phyloP scores from a whole-genome alignment of 345 rosid genomes.

The Leavenworthia alabamica region DNA sequence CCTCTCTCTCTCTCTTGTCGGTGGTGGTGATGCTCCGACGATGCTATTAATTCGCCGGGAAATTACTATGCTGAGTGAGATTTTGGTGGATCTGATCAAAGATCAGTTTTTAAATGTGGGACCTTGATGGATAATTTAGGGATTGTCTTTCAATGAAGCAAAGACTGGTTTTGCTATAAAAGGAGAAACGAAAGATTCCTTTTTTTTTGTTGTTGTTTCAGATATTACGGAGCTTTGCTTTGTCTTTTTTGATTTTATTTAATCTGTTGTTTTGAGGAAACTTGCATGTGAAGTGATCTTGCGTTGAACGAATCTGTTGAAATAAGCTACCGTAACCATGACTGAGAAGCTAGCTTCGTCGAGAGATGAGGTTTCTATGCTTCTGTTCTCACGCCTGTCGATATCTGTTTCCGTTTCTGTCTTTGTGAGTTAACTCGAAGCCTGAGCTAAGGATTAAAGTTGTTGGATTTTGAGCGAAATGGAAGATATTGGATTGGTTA shows the following conservation, averaged over 20 bases:
- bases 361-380: constrained; percentile 8
- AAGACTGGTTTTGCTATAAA: constrained; percentile 10
- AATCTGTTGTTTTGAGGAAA: constrained; percentile 25
- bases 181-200: constrained; percentile 18
- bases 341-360: constrained; percentile 11
- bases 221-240: constrained; percentile 32
- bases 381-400: neutral
- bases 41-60: constrained; percentile 16
- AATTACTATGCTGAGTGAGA: constrained; percentile 5
- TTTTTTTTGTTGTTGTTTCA: constrained; percentile 15
- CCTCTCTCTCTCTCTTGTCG: constrained; percentile 16
- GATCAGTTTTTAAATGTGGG: neutral
- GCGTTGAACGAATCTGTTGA: constrained; percentile 36
- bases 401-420: constrained; percentile 11
- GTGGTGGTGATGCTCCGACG: constrained; percentile 23
- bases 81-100: constrained; percentile 10
- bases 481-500: constrained; percentile 85
- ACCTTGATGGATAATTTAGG: too few species aligned
- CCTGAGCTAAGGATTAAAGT: neutral
- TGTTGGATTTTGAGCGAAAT: constrained; percentile 38
- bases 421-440: constrained; percentile 10
- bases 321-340: constrained; percentile 5
- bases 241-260: neutral
- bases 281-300: constrained; percentile 55
- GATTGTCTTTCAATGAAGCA: constrained; percentile 31